Percentiles rank a stretch among this genome's conserved stretches.
phyloP scores from a whole-genome alignment of 306 rosid genomes.

The Quercus wislizeni region DNA sequence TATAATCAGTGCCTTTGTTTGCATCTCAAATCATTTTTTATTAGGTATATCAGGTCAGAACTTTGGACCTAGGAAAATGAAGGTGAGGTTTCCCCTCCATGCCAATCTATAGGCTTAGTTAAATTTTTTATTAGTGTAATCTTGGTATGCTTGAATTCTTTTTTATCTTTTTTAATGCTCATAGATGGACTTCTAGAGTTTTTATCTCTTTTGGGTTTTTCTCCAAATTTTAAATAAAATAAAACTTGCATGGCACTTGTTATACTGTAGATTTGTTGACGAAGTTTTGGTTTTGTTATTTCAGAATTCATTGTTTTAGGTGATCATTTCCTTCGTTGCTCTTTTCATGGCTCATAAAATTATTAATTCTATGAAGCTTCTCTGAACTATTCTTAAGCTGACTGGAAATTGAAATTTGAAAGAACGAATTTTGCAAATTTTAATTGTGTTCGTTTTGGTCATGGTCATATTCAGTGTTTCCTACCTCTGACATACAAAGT shows the following conservation, averaged over 20 bases:
- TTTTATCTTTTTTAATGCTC: background rate
- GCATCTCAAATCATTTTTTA: background rate
- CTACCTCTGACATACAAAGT: background rate
- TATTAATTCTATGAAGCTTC: background rate
- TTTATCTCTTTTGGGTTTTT: background rate
- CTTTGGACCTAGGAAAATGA: slow-evolving; percentile 47
- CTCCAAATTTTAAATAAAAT: background rate
- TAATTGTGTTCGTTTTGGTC: background rate
- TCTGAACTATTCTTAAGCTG: background rate
- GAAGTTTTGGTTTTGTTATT: background rate
- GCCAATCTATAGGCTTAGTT: background rate
- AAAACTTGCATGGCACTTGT: background rate
- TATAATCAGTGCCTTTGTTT: background rate
- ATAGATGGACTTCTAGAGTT: background rate
- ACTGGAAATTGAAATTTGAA: background rate
- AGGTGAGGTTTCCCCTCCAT: slow-evolving; percentile 48
- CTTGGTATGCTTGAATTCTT: slow-evolving; percentile 17
- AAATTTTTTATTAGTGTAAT: slow-evolving; percentile 17
- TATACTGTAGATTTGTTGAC: background rate
- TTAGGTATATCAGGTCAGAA: slow-evolving; percentile 16
- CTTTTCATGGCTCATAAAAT: background rate
- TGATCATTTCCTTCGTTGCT: background rate
- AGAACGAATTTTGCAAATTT: background rate
- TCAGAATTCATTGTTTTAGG: background rate
- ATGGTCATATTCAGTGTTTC: background rate